Conservation (phyloP, 345 rosid genomes). For the Triadica sebifera region DNA sequence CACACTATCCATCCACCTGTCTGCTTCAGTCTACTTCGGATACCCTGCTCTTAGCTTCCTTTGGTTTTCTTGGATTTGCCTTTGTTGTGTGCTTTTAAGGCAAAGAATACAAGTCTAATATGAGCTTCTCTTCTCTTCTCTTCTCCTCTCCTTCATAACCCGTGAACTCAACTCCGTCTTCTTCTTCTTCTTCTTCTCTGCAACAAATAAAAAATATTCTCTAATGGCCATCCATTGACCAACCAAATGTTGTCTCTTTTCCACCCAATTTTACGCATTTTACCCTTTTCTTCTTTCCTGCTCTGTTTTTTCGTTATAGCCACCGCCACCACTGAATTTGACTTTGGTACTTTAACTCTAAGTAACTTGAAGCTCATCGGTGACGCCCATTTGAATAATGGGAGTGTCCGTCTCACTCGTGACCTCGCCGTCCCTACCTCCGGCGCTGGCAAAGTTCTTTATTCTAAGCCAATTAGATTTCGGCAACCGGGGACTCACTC, state of each 20-base stretch:
- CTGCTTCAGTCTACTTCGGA: slow-evolving; percentile 40
- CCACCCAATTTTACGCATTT: slow-evolving; percentile 20
- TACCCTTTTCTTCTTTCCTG: slow-evolving; percentile 20
- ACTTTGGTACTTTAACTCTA: slow-evolving; percentile 75
- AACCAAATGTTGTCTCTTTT: slow-evolving; percentile 40
- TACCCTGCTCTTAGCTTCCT: slow-evolving; percentile 25
- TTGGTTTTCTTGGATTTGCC: neutral
- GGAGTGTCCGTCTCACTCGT: slow-evolving; percentile 74
- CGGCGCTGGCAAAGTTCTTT: slow-evolving; percentile 74
- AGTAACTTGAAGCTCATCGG: slow-evolving; percentile 75
- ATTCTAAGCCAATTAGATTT: slow-evolving; percentile 73
- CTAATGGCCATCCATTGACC: slow-evolving; percentile 36
- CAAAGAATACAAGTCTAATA: slow-evolving; percentile 17
- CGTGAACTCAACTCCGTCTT: slow-evolving; percentile 15
- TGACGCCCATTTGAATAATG: slow-evolving; percentile 82
- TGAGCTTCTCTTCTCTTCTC: neutral
- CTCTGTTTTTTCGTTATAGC: slow-evolving; percentile 35
- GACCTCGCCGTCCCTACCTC: slow-evolving; percentile 82
- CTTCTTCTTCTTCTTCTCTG: slow-evolving; percentile 20
- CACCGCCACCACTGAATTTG: slow-evolving; percentile 45
- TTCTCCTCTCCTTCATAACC: slow-evolving; percentile 25
- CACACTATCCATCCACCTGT: slow-evolving; percentile 51
- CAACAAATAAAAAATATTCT: slow-evolving; percentile 13
- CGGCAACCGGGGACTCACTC: slow-evolving; percentile 46
- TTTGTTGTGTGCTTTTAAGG: slow-evolving; percentile 19